These are phyloP conservation scores for Postia placenta DNA, from an alignment of 768 basidiomycete genomes.

Conservation along the genomic window DNA sequence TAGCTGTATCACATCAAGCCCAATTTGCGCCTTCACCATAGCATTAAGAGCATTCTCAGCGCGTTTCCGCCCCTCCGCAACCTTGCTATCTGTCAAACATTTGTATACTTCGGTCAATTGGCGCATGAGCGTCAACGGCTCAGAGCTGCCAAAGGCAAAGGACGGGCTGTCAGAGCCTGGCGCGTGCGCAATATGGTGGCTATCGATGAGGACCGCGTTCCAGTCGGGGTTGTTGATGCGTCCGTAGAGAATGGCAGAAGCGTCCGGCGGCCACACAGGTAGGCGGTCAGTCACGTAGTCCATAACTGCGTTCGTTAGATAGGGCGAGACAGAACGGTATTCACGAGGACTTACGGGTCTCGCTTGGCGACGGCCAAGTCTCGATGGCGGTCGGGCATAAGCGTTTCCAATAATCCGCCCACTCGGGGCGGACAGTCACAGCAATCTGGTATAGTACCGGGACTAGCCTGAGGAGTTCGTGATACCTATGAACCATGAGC, in stretches of 20 bases:
- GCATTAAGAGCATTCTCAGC: conserved; percentile 58
- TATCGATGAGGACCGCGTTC: conserved; percentile 43
- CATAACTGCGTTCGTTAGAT: conserved; percentile 6
- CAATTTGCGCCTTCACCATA: conserved; percentile 44
- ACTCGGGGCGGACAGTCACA: conserved; percentile 65
- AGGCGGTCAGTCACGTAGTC: conserved; percentile 62
- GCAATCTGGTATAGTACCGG: conserved; percentile 61
- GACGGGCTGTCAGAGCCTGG: conserved; percentile 44
- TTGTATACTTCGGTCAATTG: conserved; percentile 53
- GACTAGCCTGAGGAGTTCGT: conserved; percentile 49
- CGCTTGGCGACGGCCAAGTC: conserved; percentile 51
- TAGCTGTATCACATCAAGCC: conserved; percentile 42
- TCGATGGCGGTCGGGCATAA: conserved; percentile 57
- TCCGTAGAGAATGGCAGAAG: conserved; percentile 58
- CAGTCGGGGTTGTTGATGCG: conserved; percentile 59
- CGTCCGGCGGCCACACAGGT: conserved; percentile 74
- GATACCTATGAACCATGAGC: conserved; percentile 48
- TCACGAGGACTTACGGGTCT: conserved; percentile 35
- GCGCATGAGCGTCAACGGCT: conserved; percentile 50
- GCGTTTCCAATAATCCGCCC: conserved; percentile 92
- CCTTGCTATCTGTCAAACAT: conserved; percentile 48
- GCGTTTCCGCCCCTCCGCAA: conserved; percentile 49
- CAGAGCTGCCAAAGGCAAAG: conserved; percentile 55
- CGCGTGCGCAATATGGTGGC: conserved; percentile 20
- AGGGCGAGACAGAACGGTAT: background rate